Evolutionary conservation across 208 protist species (phyloP).

Genomic region (Trypanosoma vivax): DNA sequence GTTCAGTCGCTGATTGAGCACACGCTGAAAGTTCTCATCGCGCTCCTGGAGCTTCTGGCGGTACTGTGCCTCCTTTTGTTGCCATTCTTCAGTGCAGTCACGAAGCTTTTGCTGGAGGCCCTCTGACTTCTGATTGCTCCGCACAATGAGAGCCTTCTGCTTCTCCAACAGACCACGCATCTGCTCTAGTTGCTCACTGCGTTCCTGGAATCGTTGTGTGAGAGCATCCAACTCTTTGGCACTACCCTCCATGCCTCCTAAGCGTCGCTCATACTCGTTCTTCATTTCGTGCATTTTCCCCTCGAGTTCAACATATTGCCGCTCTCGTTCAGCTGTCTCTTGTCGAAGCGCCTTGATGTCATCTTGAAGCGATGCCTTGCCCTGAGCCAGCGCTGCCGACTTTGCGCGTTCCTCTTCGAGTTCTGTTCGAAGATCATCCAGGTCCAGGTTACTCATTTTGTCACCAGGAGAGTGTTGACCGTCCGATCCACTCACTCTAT

Average conservation of each 20-base stretch:
- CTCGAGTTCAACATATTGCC: constrained; percentile 34
- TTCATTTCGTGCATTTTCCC: constrained; percentile 41
- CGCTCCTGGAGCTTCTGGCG: constrained; percentile 46
- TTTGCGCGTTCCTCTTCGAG: constrained; percentile 44
- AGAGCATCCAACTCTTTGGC: constrained; percentile 34
- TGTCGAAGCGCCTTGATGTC: constrained; percentile 47
- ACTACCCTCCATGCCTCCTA: constrained; percentile 21
- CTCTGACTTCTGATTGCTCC: constrained; percentile 79
- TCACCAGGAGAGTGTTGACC: no score
- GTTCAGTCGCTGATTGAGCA: constrained; percentile 69
- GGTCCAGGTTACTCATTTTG: no score
- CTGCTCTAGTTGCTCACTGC: constrained; percentile 65
- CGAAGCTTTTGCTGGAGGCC: constrained; percentile 55
- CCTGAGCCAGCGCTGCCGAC: constrained; percentile 23
- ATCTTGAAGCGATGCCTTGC: constrained; percentile 36
- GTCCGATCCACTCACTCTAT: no score
- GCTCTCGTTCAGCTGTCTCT: constrained; percentile 32
- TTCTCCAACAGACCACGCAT: constrained; percentile 71
- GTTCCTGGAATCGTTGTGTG: constrained; percentile 47
- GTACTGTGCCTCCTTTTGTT: constrained; percentile 34
- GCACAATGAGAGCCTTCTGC: constrained; percentile 79
- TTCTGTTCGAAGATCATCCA: constrained; percentile 32
- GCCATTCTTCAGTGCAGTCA: constrained; percentile 32
- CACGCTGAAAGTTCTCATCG: constrained; percentile 68
- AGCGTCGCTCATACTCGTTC: constrained; percentile 47